These are phyloP conservation scores for Coniochaeta sp. DNA, from an alignment of 2,329 filamentous ascomycete species.

Conservation along the genomic window DNA sequence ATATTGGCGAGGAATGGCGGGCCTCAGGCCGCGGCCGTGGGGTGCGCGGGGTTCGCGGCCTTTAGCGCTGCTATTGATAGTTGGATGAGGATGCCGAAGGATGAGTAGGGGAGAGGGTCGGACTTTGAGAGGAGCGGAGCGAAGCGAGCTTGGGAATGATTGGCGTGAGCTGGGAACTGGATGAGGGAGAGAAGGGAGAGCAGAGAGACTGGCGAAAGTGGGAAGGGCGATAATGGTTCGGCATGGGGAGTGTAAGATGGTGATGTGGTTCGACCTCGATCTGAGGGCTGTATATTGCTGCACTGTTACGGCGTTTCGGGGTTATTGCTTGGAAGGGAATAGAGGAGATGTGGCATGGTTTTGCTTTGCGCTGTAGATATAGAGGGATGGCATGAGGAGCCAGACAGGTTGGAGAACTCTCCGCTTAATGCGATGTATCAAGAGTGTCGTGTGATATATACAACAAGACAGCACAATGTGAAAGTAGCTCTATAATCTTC, in stretches of 20 bases:
- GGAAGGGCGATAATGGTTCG: neutral
- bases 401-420: neutral
- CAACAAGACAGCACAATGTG: neutral
- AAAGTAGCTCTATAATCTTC: too few species aligned
- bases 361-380: neutral
- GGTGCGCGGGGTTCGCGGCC: constrained; percentile 88
- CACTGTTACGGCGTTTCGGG: neutral
- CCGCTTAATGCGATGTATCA: neutral
- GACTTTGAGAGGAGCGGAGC: neutral
- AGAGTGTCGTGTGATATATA: neutral
- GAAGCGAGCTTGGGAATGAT: neutral
- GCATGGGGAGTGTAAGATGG: neutral
- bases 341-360: neutral
- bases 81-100: constrained; percentile 75
- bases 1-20: constrained; percentile 81
- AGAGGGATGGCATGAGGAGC: neutral
- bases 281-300: neutral
- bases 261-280: neutral
- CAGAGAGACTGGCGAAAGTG: neutral
- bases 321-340: neutral
- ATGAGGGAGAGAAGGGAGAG: neutral
- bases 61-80: constrained; percentile 89
- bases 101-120: constrained; percentile 36
- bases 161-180: neutral
- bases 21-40: constrained; percentile 79